Evolutionary conservation across 495 filamentous ascomycete genomes (phyloP).

Genomic region (Apiosordaria backusii): DNA sequence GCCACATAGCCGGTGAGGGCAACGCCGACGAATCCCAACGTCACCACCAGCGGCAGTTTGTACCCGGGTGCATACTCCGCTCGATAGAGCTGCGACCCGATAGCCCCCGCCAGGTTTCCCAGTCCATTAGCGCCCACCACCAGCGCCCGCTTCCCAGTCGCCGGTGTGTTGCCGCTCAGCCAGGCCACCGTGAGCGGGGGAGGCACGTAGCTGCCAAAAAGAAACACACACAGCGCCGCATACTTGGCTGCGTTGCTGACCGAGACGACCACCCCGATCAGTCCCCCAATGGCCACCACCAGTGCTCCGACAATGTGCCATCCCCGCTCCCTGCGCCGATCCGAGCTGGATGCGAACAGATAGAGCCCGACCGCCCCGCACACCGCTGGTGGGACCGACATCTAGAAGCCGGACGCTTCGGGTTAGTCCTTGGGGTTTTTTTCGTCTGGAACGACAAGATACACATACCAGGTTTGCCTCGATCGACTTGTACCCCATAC

Average conservation of each 20-base stretch:
- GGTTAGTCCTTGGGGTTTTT: not conserved
- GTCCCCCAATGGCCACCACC: slow-evolving; percentile 42
- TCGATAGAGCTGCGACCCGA: slow-evolving; percentile 37
- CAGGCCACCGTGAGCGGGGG: slow-evolving; percentile 55
- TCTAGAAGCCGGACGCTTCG: slow-evolving; percentile 13
- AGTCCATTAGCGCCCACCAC: slow-evolving; percentile 34
- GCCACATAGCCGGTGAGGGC: slow-evolving; percentile 25
- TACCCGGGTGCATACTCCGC: slow-evolving; percentile 35
- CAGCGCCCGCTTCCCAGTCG: slow-evolving; percentile 23
- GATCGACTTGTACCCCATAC: slow-evolving; percentile 42
- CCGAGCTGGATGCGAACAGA: slow-evolving; percentile 30
- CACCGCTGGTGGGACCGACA: slow-evolving; percentile 55
- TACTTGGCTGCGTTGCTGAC: slow-evolving; percentile 40
- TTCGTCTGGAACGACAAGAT: not conserved
- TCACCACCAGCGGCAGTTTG: slow-evolving; percentile 31
- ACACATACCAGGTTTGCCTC: slow-evolving; percentile 45
- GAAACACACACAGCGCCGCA: slow-evolving; percentile 50
- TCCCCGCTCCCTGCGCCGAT: slow-evolving; percentile 38
- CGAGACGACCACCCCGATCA: slow-evolving; percentile 42
- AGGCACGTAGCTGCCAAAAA: slow-evolving; percentile 52
- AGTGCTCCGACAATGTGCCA: slow-evolving; percentile 50
- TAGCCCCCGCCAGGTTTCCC: slow-evolving; percentile 37
- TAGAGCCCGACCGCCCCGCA: slow-evolving; percentile 48
- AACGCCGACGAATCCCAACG: slow-evolving; percentile 32
- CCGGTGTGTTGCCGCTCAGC: slow-evolving; percentile 38